Evolutionary conservation across 495 filamentous ascomycete species (phyloP).

Genomic region (Aspergillus panamensis): DNA sequence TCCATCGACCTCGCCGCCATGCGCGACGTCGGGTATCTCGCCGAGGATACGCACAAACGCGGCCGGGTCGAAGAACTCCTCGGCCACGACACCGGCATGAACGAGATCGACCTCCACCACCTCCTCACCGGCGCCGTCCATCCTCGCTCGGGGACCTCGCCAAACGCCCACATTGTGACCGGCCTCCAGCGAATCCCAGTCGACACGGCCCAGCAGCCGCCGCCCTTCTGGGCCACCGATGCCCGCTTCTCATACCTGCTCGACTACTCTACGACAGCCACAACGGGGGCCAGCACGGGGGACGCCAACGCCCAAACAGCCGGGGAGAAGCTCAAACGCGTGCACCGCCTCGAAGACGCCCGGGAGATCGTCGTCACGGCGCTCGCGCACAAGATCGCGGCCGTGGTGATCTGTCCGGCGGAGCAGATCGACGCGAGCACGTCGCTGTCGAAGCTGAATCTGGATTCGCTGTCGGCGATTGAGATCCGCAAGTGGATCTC

Average conservation of each 20-base stretch:
- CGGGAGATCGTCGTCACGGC: neutral
- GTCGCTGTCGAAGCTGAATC: neutral
- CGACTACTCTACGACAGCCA: neutral
- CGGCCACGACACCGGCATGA: neutral
- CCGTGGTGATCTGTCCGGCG: neutral
- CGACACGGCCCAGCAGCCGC: neutral
- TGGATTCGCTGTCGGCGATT: neutral
- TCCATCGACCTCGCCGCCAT: neutral
- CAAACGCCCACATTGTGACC: neutral
- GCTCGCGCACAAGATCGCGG: slow-evolving; percentile 1
- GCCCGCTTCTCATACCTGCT: neutral
- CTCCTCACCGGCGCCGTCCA: neutral
- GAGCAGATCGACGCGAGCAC: neutral
- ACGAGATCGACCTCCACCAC: neutral
- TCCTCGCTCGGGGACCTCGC: neutral
- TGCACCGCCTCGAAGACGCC: neutral
- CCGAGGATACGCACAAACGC: neutral
- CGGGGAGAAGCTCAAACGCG: neutral
- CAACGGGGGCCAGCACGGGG: neutral
- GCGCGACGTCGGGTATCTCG: neutral
- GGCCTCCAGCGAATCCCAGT: neutral
- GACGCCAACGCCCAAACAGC: neutral
- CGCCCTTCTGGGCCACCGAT: neutral
- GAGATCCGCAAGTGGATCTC: slow-evolving; percentile 1
- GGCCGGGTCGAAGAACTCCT: neutral